A percentile compares a stretch with the other conserved stretches of the same genome.
Conservation (phyloP, 2,329 filamentous ascomycete species). For the Phyllosticta capitalensis region DNA sequence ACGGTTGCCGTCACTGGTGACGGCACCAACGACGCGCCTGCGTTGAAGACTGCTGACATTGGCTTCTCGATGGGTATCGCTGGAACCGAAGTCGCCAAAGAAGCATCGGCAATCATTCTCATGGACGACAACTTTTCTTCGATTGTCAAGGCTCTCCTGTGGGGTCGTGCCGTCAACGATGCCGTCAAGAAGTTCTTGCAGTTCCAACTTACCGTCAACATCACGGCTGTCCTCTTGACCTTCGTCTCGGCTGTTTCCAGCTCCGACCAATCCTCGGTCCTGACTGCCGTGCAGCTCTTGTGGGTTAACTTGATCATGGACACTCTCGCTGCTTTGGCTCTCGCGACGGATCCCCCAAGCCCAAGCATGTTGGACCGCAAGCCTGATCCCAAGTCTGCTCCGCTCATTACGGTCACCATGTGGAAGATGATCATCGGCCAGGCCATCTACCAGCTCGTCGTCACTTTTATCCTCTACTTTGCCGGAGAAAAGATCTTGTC, state of each 20-base stretch:
- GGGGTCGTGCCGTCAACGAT: constrained; percentile 32
- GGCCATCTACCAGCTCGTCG: constrained; percentile 68
- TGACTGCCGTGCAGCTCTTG: constrained; percentile 76
- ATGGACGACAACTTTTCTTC: constrained; percentile 34
- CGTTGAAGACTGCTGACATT: constrained; percentile 32
- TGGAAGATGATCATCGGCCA: constrained; percentile 67
- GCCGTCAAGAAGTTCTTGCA: constrained; percentile 61
- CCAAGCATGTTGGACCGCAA: constrained; percentile 72
- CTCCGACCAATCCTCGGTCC: constrained; percentile 57
- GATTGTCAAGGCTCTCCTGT: constrained; percentile 32
- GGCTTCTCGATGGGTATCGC: constrained; percentile 32
- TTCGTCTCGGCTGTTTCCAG: constrained; percentile 79
- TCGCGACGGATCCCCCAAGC: constrained; percentile 77
- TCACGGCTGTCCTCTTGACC: constrained; percentile 71
- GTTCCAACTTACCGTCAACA: constrained; percentile 69
- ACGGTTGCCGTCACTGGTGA: constrained; percentile 36
- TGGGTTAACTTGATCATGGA: constrained; percentile 95
- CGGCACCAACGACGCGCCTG: constrained; percentile 33
- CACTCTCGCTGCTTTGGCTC: constrained; percentile 76
- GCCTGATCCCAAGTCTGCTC: constrained; percentile 68
- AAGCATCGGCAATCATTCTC: constrained; percentile 32
- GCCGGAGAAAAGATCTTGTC: constrained; percentile 53
- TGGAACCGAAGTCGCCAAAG: constrained; percentile 32
- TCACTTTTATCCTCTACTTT: constrained; percentile 61
- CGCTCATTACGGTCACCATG: constrained; percentile 76